Percentiles rank a stretch among this genome's conserved stretches.
phyloP scores from a whole-genome alignment of 2,329 filamentous ascomycete species.

The Ophiocordyceps camponoti-leonardi region DNA sequence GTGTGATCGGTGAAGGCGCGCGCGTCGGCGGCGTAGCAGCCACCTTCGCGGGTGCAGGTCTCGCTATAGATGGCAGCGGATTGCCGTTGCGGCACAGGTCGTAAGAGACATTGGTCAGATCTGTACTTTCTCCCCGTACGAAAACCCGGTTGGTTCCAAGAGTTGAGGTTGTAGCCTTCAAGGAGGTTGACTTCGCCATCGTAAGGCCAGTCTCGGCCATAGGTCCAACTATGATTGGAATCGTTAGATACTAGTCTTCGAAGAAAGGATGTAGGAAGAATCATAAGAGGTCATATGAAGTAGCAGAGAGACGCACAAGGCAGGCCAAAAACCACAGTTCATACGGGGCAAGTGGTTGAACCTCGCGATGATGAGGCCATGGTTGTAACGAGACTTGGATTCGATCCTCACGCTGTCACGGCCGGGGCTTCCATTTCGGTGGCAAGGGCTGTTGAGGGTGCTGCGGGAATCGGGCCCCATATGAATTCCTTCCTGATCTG shows the following conservation, averaged over 20 bases:
- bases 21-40: constrained; percentile 22
- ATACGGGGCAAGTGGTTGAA: constrained; percentile 50
- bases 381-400: constrained; percentile 42
- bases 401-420: constrained; percentile 46
- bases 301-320: constrained; percentile 28
- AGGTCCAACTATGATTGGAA: background rate
- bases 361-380: constrained; percentile 53
- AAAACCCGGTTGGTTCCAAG: background rate
- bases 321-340: constrained; percentile 56
- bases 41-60: constrained; percentile 11
- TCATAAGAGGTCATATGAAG: background rate
- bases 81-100: background rate
- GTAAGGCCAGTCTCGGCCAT: background rate
- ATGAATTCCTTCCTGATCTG: constrained; percentile 16
- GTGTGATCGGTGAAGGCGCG: constrained; percentile 6
- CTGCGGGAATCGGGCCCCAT: constrained; percentile 20
- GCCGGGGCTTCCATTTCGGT: constrained; percentile 11
- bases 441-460: constrained; percentile 5
- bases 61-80: constrained; percentile 16
- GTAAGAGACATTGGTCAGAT: background rate
- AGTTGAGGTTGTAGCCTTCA: background rate
- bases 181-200: background rate
- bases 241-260: background rate
- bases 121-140: background rate
- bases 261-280: background rate